Evolutionary conservation across 148 eudicot genomes (phyloP), one percentile per base, ranked within the genome.

Genomic region (Arctostaphylos glauca): DNA sequence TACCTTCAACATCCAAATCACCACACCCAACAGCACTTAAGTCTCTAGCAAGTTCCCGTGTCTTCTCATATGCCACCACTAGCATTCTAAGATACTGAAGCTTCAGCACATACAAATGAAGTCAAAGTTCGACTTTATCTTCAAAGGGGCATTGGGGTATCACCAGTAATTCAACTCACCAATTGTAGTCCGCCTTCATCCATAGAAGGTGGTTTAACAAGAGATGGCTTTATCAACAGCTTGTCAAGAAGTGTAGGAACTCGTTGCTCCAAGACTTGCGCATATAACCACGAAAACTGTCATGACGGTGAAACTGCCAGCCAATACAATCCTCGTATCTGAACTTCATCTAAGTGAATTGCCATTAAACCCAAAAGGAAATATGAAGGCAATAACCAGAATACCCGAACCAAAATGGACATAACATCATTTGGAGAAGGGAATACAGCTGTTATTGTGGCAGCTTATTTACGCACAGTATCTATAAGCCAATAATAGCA

Each of bases 1-100:
- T 90, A 93, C 99, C 99, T 90, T 97, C 99, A 86, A 97, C 92
- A 88, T 97, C 99, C 90, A 97, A 92, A 90, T 97, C 99, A 84
- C 99, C 99, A 83, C 99, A 97, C 74, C 98, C 99, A 81, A 95
- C 94, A 77, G 96, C 90, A 62, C 92, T 96, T 82, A 97, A 91
- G 74, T 94, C 97, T 87, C 86, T 92, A 81, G 98, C 96, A 89
- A 97, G 97, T 81, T 97, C 99, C 84, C 89, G 94, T 68, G 99
- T 97, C 88, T 93, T 97, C 88, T 97, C 99, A 92, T 97, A 94
- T 80, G 96, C 93, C 86, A 97, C 98, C 56, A 98, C 99, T 83
- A 94, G 90, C 96, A 97, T 85, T 88, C 98, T 94, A 78, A 97
- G 99, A 91, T 94, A 94, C 99, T 97, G 93, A 85, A 84, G 79